A percentile compares a stretch with the other conserved stretches of the same genome.
Conservation (phyloP, 352 stramenopile genomes). For the Globisporangium lucens region DNA sequence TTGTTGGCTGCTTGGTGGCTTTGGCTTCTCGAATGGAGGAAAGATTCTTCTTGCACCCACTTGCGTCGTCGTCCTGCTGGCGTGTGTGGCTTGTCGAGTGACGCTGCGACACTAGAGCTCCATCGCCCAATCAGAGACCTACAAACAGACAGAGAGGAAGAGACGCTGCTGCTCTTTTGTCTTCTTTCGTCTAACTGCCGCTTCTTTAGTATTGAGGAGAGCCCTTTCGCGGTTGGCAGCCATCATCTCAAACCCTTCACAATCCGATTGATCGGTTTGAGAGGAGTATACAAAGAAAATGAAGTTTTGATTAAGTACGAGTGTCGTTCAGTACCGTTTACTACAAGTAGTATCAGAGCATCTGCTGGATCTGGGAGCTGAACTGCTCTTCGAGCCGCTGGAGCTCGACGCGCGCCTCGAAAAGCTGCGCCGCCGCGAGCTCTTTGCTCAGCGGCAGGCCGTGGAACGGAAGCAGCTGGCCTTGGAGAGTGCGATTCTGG, state of each 20-base stretch:
- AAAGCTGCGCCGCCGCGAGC: conserved; percentile 30
- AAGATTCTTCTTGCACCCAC: not conserved
- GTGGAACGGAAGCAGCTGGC: conserved; percentile 35
- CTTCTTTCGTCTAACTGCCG: not conserved
- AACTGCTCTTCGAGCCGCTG: conserved; percentile 45
- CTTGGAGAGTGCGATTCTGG: conserved; percentile 25
- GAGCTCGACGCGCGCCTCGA: conserved; percentile 31
- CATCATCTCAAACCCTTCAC: not conserved
- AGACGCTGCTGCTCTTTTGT: not conserved
- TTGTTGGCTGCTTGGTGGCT: conserved; percentile 4
- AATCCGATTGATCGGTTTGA: not conserved
- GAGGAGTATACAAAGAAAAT: not conserved
- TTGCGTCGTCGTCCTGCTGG: not conserved
- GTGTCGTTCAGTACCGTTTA: not conserved
- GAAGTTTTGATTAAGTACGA: not conserved
- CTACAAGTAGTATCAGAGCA: conserved; percentile 26
- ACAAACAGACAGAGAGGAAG: not conserved
- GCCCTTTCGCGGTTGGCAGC: conserved; percentile 7
- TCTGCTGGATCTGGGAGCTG: conserved; percentile 42
- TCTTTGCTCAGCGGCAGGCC: conserved; percentile 37
- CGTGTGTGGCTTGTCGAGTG: not conserved
- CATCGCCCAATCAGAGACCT: conserved; percentile 7
- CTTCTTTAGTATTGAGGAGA: not conserved
- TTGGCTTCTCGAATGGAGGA: conserved; percentile 3
- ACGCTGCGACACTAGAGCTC: conserved; percentile 1